Evolutionary conservation across 2,329 filamentous ascomycete species (phyloP).

Genomic region (Aspergillus puulaauensis): DNA sequence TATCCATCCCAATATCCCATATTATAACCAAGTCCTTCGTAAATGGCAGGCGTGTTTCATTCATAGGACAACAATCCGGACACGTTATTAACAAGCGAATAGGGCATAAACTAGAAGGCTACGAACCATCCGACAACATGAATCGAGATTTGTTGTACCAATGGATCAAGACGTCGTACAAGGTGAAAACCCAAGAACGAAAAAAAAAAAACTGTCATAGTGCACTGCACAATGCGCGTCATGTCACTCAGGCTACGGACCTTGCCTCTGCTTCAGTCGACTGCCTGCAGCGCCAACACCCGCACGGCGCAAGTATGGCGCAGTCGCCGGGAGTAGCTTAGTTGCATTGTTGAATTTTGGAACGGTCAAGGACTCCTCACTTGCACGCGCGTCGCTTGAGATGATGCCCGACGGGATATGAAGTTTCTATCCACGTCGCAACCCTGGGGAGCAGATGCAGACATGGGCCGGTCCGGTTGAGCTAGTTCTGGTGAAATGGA

Average conservation of each 20-base stretch:
- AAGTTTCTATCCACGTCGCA: neutral
- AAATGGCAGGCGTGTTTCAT: no score
- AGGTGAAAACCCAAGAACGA: neutral
- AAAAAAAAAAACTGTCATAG: neutral
- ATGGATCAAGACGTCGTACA: neutral
- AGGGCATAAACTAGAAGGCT: neutral
- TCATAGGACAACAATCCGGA: neutral
- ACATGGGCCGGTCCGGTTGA: neutral
- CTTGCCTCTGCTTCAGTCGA: no score
- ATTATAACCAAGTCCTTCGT: no score
- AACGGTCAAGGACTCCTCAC: neutral
- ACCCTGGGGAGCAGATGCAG: neutral
- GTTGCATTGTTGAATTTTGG: neutral
- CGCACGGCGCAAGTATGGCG: neutral
- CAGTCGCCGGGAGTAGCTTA: neutral
- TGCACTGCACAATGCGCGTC: neutral
- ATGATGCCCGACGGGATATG: slow-evolving; percentile 1
- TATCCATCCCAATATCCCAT: no score
- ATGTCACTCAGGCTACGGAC: neutral
- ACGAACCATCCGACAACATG: neutral
- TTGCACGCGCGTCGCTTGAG: neutral
- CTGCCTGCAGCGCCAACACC: neutral
- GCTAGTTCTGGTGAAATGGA: neutral
- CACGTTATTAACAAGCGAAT: neutral
- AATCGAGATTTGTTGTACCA: neutral